Percentiles rank a stretch among this genome's conserved stretches.
Conservation (phyloP, 805 yeast genomes). For the Scheffersomyces amazonensis region DNA sequence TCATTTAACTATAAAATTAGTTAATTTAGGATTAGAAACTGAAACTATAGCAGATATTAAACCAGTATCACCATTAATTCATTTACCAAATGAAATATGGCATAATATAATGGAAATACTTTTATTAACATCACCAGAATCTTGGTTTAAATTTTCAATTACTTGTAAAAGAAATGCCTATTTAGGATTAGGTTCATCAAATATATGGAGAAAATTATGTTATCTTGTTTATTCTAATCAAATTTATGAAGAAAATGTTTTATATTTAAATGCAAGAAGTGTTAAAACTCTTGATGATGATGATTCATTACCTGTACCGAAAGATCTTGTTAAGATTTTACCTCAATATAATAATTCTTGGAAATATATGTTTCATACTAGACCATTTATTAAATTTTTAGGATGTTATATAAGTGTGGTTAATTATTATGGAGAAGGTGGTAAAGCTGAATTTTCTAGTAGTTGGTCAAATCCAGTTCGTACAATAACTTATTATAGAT, state of each 20-base stretch:
- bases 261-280: conserved; percentile 24
- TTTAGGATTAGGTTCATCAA: conserved; percentile 52
- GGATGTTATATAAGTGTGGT: conserved; percentile 88
- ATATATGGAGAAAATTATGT: conserved; percentile 51
- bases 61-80: conserved; percentile 36
- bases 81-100: conserved; percentile 57
- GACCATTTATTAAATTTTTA: conserved; percentile 77
- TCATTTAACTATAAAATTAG: conserved; percentile 21
- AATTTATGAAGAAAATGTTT: conserved; percentile 44
- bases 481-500: conserved; percentile 85
- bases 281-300: conserved; percentile 34
- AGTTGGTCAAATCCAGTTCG: conserved; percentile 75
- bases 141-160: conserved; percentile 62
- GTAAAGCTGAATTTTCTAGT: conserved; percentile 59
- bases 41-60: conserved; percentile 12
- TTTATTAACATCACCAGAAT: conserved; percentile 48
- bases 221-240: conserved; percentile 53
- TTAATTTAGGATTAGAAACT: conserved; percentile 20
- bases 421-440: conserved; percentile 82
- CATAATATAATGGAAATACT: conserved; percentile 47
- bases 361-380: conserved; percentile 50
- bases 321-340: conserved; percentile 24
- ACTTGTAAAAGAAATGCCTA: conserved; percentile 57
- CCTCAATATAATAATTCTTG: conserved; percentile 33
- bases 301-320: conserved; percentile 28